Evolutionary conservation across 805 yeast species (phyloP), one percentile per base, ranked within the genome.

Genomic region (Torulaspora indica): DNA sequence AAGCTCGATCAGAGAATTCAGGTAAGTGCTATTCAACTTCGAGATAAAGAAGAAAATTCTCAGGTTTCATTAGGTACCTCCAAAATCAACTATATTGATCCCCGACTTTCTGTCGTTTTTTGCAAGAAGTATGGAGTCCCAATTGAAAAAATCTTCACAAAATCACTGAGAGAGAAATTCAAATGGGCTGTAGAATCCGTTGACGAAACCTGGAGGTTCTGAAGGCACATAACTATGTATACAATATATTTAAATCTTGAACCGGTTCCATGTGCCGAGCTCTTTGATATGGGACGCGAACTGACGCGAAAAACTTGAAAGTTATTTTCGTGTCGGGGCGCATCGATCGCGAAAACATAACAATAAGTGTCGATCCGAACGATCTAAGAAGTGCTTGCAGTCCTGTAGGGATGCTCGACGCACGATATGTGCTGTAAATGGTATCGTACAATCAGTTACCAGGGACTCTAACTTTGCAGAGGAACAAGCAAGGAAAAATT

Each of bases 141-240:
- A 6, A 83, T 91, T 43, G 97, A 91, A 65, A 90, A 86, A 66
- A 72, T 91, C 33, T 89, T 91, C 56, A 84, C 96, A 9, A 90
- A 89, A 68, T 86, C 98, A 0, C 70, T 91, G 43, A 72, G 97
- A 49, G 96, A 90, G 34, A 91, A 91, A 69, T 91, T 91, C 69
- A 81, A 78, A 37, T 91, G 98, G 98, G 98, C 98, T 24, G 83
- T 91, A 42, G 95, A 90, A 64, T 81, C 90, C 42, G 89, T 81
- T 3, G 97, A 85, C 61, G 88, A 78, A 53, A 69, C 86, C 56
- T 90, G 98, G 98, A 74, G 78, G 53, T 90, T 90, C 60, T 90
- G 66, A 28, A 18, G 10, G 28, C 3, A 25, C 28, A 12, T 25
- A 6, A 14, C 20, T 31, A 17, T 14, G 22, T 31, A 31, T 15